Percentiles rank a stretch among this genome's conserved stretches.
Evolutionary conservation across 352 stramenopile species (phyloP).

Genomic region (Globisporangium splendens): DNA sequence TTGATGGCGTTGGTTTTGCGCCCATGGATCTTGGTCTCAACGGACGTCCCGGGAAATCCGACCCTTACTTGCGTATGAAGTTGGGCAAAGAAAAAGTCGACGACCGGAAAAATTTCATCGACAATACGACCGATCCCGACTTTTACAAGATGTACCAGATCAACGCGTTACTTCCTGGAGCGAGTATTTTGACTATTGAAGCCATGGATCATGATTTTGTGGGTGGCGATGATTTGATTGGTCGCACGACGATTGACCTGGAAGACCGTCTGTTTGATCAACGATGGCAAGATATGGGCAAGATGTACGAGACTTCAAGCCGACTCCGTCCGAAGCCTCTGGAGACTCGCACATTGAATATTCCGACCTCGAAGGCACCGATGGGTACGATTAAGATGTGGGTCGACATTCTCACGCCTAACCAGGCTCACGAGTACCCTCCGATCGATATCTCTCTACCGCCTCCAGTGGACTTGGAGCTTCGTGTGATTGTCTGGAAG

Average conservation of each 20-base stretch:
- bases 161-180: conserved; percentile 81
- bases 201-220: conserved; percentile 91
- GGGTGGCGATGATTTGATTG: conserved; percentile 90
- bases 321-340: conserved; percentile 69
- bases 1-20: conserved; percentile 81
- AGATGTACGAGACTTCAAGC: conserved; percentile 78
- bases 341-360: conserved; percentile 82
- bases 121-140: conserved; percentile 83
- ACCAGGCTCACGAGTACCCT: conserved; percentile 74
- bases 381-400: conserved; percentile 87
- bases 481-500: conserved; percentile 93
- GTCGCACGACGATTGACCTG: conserved; percentile 90
- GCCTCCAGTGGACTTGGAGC: conserved; percentile 82
- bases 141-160: conserved; percentile 92
- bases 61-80: conserved; percentile 84
- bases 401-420: conserved; percentile 88
- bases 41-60: conserved; percentile 77
- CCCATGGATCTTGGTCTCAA: conserved; percentile 87
- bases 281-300: conserved; percentile 83
- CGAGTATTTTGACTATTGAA: conserved; percentile 84
- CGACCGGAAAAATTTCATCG: conserved; percentile 89
- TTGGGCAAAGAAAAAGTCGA: conserved; percentile 85
- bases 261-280: conserved; percentile 92
- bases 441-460: conserved; percentile 84
- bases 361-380: conserved; percentile 74